phyloP scores from a whole-genome alignment of 805 yeast genomes.

The Citeromyces nyonsensis region DNA sequence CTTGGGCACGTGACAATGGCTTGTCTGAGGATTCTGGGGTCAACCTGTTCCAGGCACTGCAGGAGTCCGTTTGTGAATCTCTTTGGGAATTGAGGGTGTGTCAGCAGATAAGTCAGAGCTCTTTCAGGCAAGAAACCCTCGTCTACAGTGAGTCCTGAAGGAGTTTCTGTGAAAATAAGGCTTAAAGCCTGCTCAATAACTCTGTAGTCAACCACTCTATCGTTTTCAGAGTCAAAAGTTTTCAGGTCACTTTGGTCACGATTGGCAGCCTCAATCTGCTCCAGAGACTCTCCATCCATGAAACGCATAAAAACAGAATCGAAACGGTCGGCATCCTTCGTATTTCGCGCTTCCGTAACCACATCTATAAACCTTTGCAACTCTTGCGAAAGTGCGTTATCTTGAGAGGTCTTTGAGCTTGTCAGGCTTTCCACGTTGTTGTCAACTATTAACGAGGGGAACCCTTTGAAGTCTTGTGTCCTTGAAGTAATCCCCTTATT shows the following conservation, averaged over 20 bases:
- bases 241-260: constrained; percentile 9
- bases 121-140: constrained; percentile 30
- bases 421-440: too few relatives aligned
- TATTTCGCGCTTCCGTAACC: too few relatives aligned
- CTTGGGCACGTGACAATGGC: constrained; percentile 71
- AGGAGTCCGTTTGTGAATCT: constrained; percentile 33
- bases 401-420: too few relatives aligned
- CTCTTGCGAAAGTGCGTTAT: too few relatives aligned
- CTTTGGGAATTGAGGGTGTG: constrained; percentile 78
- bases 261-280: constrained; percentile 9
- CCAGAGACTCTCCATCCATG: too few relatives aligned
- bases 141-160: constrained; percentile 12
- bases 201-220: constrained; percentile 43
- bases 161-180: constrained; percentile 20
- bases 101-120: constrained; percentile 56
- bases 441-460: neutral
- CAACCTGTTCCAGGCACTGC: constrained; percentile 24
- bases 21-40: constrained; percentile 54
- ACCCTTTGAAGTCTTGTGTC: constrained; percentile 17
- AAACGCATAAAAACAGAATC: too few relatives aligned
- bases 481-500: constrained; percentile 10
- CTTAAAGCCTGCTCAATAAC: constrained; percentile 29
- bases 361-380: too few relatives aligned
- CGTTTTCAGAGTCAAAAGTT: constrained; percentile 48
- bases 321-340: too few relatives aligned